A percentile compares a stretch with the other conserved stretches of the same genome.
These are phyloP conservation scores for Vanderwaltozyma tropicalis DNA, from an alignment of 805 yeast genomes.

Conservation along the genomic window DNA sequence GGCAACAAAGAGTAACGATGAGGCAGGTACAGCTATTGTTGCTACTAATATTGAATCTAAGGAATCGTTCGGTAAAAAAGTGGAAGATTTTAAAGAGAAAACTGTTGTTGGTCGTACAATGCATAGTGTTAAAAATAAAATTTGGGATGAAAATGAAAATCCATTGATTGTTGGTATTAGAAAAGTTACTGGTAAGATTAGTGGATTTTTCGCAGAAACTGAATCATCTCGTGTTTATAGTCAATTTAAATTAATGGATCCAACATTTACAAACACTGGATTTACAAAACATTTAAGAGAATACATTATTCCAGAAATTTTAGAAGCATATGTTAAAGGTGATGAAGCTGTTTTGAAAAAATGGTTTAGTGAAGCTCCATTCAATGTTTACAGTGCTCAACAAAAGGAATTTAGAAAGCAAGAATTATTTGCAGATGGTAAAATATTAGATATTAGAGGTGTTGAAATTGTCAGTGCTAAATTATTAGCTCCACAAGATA, in stretches of 20 bases:
- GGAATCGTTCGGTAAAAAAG: slow-evolving; percentile 54
- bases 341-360: slow-evolving; percentile 71
- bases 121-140: slow-evolving; percentile 48
- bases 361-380: slow-evolving; percentile 97
- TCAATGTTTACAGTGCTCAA: slow-evolving; percentile 85
- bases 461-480: slow-evolving; percentile 86
- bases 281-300: slow-evolving; percentile 80
- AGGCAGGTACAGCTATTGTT: slow-evolving; percentile 74
- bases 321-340: slow-evolving; percentile 91
- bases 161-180: slow-evolving; percentile 76
- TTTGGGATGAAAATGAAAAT: slow-evolving; percentile 90
- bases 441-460: slow-evolving; percentile 87
- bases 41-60: slow-evolving; percentile 71
- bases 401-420: slow-evolving; percentile 88
- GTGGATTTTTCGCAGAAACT: slow-evolving; percentile 90
- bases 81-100: slow-evolving; percentile 56
- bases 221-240: slow-evolving; percentile 89
- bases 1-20: slow-evolving; percentile 66
- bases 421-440: slow-evolving; percentile 83
- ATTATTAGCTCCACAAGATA: slow-evolving; percentile 78
- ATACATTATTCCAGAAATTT: slow-evolving; percentile 85
- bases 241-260: slow-evolving; percentile 81
- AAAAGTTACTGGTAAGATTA: slow-evolving; percentile 66
- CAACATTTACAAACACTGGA: slow-evolving; percentile 66
- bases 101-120: slow-evolving; percentile 59